A percentile compares a stretch with the other conserved stretches of the same genome.
Conservation (phyloP, 306 rosid genomes). For the Pterocarpus macrocarpus region DNA sequence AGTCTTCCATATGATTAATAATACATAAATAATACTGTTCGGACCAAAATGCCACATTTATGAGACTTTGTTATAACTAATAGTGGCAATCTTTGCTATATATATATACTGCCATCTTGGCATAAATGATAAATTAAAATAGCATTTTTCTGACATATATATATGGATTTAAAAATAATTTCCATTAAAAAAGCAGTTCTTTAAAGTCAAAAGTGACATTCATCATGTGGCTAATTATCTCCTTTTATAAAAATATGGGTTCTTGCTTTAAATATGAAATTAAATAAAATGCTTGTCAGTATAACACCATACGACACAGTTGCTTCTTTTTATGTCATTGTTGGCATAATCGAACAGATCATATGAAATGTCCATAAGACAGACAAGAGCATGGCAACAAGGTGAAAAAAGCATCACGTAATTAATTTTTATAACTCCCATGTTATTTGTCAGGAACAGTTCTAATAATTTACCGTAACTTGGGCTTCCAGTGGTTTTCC, state of each 20-base stretch:
- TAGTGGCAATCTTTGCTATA: no score
- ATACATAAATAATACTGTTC: no score
- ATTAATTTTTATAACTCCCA: conserved; percentile 46
- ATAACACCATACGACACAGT: conserved; percentile 22
- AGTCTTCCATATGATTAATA: no score
- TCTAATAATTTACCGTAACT: conserved; percentile 38
- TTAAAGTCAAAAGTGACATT: not conserved
- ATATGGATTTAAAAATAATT: no score
- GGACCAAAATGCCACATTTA: no score
- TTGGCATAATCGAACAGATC: conserved; percentile 35
- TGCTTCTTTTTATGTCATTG: conserved; percentile 46
- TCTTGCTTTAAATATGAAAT: not conserved
- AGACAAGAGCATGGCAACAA: conserved; percentile 42
- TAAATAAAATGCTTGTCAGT: not conserved
- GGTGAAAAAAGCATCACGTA: conserved; percentile 3
- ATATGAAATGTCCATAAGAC: conserved; percentile 53
- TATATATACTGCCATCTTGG: no score
- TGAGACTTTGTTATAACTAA: no score
- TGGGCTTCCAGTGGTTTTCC: not conserved
- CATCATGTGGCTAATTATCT: not conserved
- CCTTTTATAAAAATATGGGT: not conserved
- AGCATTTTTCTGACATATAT: no score
- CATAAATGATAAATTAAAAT: no score
- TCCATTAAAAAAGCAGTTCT: no score
- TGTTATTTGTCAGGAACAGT: conserved; percentile 50